Evolutionary conservation across 441 rosid species (phyloP).

Genomic region (Rhodomyrtus psidioides): DNA sequence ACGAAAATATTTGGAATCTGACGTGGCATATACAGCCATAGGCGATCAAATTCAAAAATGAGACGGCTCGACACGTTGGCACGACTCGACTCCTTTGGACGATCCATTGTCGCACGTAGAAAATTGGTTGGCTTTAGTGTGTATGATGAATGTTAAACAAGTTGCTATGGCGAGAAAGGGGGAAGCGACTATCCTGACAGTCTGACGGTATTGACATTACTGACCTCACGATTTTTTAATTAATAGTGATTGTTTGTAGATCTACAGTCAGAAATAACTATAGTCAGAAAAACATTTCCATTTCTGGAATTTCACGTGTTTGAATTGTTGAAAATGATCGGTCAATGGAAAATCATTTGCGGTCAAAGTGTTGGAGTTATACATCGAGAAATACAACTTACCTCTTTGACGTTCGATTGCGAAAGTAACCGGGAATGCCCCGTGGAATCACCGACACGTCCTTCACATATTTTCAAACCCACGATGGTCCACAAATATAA

Average conservation of each 20-base stretch:
- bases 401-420: too few relatives aligned
- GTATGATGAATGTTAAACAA: background rate
- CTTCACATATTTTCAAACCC: too few relatives aligned
- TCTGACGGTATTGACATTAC: too few relatives aligned
- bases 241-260: too few relatives aligned
- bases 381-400: too few relatives aligned
- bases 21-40: background rate
- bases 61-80: background rate
- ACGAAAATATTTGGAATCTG: background rate
- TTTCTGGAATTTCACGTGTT: background rate
- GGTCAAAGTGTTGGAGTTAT: too few relatives aligned
- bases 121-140: background rate
- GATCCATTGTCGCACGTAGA: background rate
- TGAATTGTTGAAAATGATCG: background rate
- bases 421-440: too few relatives aligned
- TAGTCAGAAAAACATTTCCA: too few relatives aligned
- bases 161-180: background rate
- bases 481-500: too few relatives aligned
- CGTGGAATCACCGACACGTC: too few relatives aligned
- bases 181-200: background rate
- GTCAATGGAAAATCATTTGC: background rate
- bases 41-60: background rate
- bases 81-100: background rate
- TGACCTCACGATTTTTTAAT: too few relatives aligned
- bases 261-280: too few relatives aligned